phyloP scores from a whole-genome alignment of 2,329 filamentous ascomycete species.

The Colletotrichum sp. region DNA sequence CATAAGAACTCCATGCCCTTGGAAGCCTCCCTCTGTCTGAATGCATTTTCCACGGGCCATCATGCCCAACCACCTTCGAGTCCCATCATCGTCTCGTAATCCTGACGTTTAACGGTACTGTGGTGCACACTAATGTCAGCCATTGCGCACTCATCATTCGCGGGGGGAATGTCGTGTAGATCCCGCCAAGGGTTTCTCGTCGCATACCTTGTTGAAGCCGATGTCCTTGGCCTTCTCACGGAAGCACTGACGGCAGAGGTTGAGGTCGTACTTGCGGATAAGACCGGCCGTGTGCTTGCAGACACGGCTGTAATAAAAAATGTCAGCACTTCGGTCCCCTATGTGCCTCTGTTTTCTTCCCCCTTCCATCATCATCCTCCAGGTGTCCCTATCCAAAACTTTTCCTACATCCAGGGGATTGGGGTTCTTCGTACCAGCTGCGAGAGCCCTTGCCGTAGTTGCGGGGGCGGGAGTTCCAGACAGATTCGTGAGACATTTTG shows the following conservation, averaged over 20 bases:
- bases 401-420: background rate
- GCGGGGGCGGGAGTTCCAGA: conserved; percentile 99
- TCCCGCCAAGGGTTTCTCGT: conserved; percentile 25
- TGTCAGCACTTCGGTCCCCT: conserved; percentile 32
- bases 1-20: conserved; percentile 44
- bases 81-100: conserved; percentile 18
- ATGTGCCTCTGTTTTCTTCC: background rate
- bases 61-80: conserved; percentile 20
- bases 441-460: conserved; percentile 97
- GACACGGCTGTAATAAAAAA: conserved; percentile 56
- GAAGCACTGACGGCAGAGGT: conserved; percentile 84
- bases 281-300: conserved; percentile 97
- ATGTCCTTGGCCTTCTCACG: conserved; percentile 76
- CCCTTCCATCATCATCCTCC: background rate
- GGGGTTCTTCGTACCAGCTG: conserved; percentile 75
- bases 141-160: conserved; percentile 18
- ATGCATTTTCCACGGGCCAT: conserved; percentile 41
- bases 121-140: conserved; percentile 9
- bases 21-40: conserved; percentile 48
- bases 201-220: conserved; percentile 71
- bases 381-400: background rate
- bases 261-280: conserved; percentile 99
- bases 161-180: background rate
- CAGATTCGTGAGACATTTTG: conserved; percentile 82
- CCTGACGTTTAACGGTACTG: conserved; percentile 42